Conservation (phyloP, 163 green algal species). For the Scenedesmus sp. region DNA sequence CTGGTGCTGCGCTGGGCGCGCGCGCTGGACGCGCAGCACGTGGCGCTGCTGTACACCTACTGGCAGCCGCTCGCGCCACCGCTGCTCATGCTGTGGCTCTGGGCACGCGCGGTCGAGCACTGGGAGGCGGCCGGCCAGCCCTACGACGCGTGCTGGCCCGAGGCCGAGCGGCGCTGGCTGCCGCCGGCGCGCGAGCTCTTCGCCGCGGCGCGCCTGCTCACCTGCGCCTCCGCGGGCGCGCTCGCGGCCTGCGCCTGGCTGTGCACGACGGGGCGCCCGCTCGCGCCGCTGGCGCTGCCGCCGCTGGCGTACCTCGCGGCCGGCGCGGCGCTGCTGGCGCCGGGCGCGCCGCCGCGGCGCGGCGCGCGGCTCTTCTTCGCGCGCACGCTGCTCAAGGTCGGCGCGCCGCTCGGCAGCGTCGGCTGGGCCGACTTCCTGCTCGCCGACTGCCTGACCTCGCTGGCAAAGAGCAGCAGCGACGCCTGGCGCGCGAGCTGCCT, state of each 20-base stretch:
- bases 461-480: conserved; percentile 85
- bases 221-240: neutral
- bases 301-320: conserved; percentile 8
- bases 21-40: neutral
- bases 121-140: neutral
- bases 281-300: neutral
- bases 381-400: conserved; percentile 71
- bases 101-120: neutral
- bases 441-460: conserved; percentile 86
- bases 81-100: conserved; percentile 36
- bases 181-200: neutral
- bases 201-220: neutral
- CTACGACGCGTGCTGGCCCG: conserved; percentile 13
- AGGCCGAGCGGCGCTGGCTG: neutral
- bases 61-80: conserved; percentile 12
- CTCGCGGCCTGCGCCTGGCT: neutral
- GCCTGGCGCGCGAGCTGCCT: conserved; percentile 68
- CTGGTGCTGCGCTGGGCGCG: neutral
- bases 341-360: conserved; percentile 36
- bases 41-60: conserved; percentile 20
- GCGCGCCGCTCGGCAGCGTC: conserved; percentile 77
- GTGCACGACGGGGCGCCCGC: neutral
- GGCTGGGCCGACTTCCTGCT: conserved; percentile 91
- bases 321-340: neutral
- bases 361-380: conserved; percentile 70